Percentiles rank a stretch among this genome's conserved stretches.
Evolutionary conservation across 495 filamentous ascomycete species (phyloP).

Genomic region (Penicillium nucicola): DNA sequence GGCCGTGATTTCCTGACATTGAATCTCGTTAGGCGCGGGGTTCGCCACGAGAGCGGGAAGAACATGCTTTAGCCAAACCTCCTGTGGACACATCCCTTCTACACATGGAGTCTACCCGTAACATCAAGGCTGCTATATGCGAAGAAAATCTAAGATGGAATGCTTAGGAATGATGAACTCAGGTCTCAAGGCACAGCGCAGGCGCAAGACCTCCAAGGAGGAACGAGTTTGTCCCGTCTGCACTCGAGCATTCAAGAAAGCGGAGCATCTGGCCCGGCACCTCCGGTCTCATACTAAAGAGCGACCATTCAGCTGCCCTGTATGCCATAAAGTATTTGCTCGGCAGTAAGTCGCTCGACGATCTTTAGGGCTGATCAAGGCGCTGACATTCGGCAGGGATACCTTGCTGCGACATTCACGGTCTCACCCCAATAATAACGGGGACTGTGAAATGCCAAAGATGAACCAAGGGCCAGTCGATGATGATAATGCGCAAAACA

Average conservation of each 20-base stretch:
- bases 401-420: too few relatives aligned
- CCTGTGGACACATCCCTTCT: too few relatives aligned
- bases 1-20: too few relatives aligned
- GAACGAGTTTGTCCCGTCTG: conserved; percentile 25
- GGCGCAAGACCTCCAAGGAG: conserved; percentile 17
- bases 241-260: conserved; percentile 25
- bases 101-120: too few relatives aligned
- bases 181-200: conserved; percentile 3
- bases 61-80: too few relatives aligned
- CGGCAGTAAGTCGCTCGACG: conserved; percentile 22
- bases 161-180: neutral
- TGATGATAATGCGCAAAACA: too few relatives aligned
- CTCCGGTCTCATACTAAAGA: conserved; percentile 33
- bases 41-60: too few relatives aligned
- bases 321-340: conserved; percentile 27
- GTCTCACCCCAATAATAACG: too few relatives aligned
- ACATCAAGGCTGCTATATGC: neutral
- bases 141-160: neutral
- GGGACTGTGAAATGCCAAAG: too few relatives aligned
- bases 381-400: too few relatives aligned
- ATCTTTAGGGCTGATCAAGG: conserved; percentile 3
- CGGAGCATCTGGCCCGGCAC: conserved; percentile 30
- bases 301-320: conserved; percentile 27
- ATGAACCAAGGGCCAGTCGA: too few relatives aligned
- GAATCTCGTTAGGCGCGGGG: too few relatives aligned